These are phyloP conservation scores for Lecanicillium sp. DNA, from an alignment of 2,329 filamentous ascomycete species.

Conservation along the genomic window DNA sequence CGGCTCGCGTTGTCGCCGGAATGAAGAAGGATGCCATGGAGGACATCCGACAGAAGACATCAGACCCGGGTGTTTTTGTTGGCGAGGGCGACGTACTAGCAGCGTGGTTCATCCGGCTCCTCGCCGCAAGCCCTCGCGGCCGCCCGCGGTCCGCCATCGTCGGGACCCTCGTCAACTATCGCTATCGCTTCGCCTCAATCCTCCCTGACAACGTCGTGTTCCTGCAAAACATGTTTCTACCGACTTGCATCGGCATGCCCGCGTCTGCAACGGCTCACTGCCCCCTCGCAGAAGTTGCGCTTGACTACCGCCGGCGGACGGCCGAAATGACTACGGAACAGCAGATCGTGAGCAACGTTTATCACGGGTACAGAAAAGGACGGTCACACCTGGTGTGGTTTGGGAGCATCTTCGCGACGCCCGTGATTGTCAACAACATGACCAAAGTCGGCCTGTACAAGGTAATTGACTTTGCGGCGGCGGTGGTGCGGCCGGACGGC, in stretches of 20 bases:
- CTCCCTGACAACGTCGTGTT: constrained; percentile 17
- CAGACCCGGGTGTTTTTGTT: constrained; percentile 35
- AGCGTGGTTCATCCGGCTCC: constrained; percentile 31
- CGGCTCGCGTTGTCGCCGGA: constrained; percentile 24
- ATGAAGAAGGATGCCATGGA: constrained; percentile 29
- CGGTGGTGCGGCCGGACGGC: constrained; percentile 18
- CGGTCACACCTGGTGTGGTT: constrained; percentile 22
- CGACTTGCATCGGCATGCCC: constrained; percentile 19
- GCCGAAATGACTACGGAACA: constrained; percentile 27
- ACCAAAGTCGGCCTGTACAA: constrained; percentile 29
- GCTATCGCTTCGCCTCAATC: constrained; percentile 20
- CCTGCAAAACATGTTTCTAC: constrained; percentile 25
- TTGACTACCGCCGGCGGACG: constrained; percentile 27
- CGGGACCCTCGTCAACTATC: constrained; percentile 23
- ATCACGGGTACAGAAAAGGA: constrained; percentile 16
- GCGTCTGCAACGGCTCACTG: constrained; percentile 18
- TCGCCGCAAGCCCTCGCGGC: constrained; percentile 19
- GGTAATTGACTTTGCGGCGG: constrained; percentile 30
- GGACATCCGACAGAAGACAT: constrained; percentile 14
- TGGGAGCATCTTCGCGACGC: constrained; percentile 25
- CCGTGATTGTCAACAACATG: constrained; percentile 36
- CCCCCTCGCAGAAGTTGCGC: constrained; percentile 25
- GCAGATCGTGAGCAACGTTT: constrained; percentile 27
- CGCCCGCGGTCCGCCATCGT: constrained; percentile 21
- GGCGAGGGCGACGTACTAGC: constrained; percentile 40